These are phyloP conservation scores for Fremontodendron californicum DNA, from an alignment of 345 rosid genomes.

Conservation along the genomic window DNA sequence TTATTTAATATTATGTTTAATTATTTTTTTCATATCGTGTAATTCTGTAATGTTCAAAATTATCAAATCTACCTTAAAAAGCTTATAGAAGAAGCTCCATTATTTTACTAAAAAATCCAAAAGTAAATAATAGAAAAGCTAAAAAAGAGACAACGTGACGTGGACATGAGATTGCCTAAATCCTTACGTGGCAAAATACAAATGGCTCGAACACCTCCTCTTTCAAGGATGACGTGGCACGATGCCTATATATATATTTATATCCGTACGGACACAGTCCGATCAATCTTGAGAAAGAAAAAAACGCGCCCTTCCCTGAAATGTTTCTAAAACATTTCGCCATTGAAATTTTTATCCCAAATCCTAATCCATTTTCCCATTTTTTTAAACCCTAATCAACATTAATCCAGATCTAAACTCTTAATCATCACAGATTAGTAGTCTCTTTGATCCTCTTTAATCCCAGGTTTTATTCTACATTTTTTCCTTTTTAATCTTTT, in stretches of 20 bases:
- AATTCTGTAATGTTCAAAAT: no score
- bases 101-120: no score
- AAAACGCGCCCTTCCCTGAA: background rate
- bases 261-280: conserved; percentile 1
- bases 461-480: conserved; percentile 1
- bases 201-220: background rate
- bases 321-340: background rate
- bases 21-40: no score
- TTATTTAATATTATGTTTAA: no score
- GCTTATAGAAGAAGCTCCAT: no score
- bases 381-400: background rate
- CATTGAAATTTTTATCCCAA: background rate
- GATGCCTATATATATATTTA: background rate
- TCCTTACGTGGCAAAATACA: background rate
- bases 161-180: background rate
- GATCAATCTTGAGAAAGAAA: background rate
- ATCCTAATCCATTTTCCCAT: background rate
- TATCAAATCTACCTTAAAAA: no score
- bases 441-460: background rate
- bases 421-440: background rate
- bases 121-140: no score
- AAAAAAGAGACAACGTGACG: no score
- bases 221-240: background rate
- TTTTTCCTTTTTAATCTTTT: no score
- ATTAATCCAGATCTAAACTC: background rate